A percentile compares a stretch with the other conserved stretches of the same genome.
These are phyloP conservation scores for Venturia effusa DNA, from an alignment of 2,329 filamentous ascomycete genomes.

Conservation along the genomic window DNA sequence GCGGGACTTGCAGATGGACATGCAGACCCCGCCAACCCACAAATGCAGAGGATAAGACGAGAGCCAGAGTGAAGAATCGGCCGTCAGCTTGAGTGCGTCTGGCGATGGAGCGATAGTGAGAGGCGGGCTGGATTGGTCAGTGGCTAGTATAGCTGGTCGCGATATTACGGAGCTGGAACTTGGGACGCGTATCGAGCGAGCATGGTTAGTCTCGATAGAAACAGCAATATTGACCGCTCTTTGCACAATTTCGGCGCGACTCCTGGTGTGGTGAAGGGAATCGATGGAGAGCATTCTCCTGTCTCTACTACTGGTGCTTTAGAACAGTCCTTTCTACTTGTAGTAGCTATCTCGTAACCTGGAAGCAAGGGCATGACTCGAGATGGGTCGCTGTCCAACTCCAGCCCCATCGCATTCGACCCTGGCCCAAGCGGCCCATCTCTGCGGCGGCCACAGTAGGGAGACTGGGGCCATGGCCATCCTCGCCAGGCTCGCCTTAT, in stretches of 20 bases:
- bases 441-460: not conserved
- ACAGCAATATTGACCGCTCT: not conserved
- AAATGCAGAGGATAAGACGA: not conserved
- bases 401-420: not conserved
- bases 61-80: not conserved
- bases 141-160: not conserved
- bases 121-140: not conserved
- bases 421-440: not conserved
- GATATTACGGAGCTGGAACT: not conserved
- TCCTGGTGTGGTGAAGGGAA: not conserved
- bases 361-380: not conserved
- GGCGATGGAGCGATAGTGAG: not conserved
- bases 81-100: not conserved
- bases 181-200: not conserved
- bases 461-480: not conserved
- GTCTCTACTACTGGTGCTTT: not conserved
- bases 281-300: too few species aligned
- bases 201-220: not conserved
- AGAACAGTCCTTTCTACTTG: not conserved
- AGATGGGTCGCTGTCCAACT: too few species aligned
- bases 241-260: not conserved
- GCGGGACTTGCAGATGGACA: not conserved
- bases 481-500: constrained; percentile 1
- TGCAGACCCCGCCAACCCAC: not conserved
- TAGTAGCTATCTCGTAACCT: not conserved